Conservation (phyloP, 805 yeast species). For the Saccharomycopsis olivae region DNA sequence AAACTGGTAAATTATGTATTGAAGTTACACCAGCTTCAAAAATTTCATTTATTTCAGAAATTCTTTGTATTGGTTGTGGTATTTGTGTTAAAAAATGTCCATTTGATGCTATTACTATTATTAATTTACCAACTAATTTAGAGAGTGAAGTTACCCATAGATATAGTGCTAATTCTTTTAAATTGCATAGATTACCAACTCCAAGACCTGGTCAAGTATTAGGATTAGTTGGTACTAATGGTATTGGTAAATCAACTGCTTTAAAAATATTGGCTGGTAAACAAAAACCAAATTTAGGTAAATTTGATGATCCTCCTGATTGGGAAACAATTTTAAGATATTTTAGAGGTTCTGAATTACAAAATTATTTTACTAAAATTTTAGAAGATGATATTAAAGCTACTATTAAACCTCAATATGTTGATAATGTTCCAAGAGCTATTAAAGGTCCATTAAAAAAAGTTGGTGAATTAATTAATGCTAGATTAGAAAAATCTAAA, state of each 20-base stretch:
- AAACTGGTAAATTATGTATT: conserved; percentile 95
- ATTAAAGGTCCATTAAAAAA: conserved; percentile 80
- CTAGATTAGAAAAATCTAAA: conserved; percentile 58
- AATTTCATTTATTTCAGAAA: conserved; percentile 91
- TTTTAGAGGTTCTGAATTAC: conserved; percentile 96
- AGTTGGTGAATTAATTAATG: conserved; percentile 75
- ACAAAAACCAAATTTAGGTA: conserved; percentile 93
- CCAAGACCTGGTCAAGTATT: conserved; percentile 99
- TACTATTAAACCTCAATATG: conserved; percentile 98
- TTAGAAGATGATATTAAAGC: conserved; percentile 92
- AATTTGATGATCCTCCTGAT: conserved; percentile 91
- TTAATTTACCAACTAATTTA: conserved; percentile 91
- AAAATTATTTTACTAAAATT: conserved; percentile 88
- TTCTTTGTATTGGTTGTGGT: conserved; percentile 97
- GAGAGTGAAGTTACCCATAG: conserved; percentile 91
- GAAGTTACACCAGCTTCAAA: conserved; percentile 87
- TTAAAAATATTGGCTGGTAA: conserved; percentile 94
- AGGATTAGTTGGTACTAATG: conserved; percentile 97
- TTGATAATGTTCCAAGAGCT: conserved; percentile 94
- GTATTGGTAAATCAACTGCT: conserved; percentile 98
- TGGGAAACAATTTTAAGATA: conserved; percentile 89
- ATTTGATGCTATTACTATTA: conserved; percentile 91
- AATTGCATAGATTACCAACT: conserved; percentile 91
- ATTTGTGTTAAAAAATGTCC: conserved; percentile 98
- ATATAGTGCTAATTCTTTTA: conserved; percentile 96